Base-by-base conservation (phyloP, 768 basidiomycete species). In the Polyporus arcularius region DNA sequence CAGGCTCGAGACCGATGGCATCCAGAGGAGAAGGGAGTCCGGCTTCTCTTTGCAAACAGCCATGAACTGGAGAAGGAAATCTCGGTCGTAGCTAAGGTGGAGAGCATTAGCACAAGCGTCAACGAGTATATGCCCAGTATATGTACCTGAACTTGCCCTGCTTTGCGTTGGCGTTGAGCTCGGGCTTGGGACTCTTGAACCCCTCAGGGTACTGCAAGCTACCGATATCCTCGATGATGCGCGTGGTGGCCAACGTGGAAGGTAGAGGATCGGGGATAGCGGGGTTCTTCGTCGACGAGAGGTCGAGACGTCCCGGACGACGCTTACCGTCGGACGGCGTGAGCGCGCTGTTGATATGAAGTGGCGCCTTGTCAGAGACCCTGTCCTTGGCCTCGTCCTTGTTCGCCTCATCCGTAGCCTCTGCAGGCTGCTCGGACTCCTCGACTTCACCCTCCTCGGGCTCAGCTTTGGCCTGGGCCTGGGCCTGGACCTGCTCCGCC, bases 31-130 rank as follows among this genome's bases (percentile, higher is more conserved):
- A 30, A 98, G 87, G 57, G 84, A 81, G 56, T 92, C 94, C 3
- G 97, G 96, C 75, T 95, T 96, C 78, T 98, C 96, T 74, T 87
- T 92, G 82, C 96, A 99, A 61, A 96, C 76, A 26, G 78, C 76
- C 92, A 97, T 95, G 79, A 99, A 99, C 72, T 99, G 96, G 60
- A 99, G 76, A 28, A 99, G 83, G 86, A 99, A 99, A 18, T 96
- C 94, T 40, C 96, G 94, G 73, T 98, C 94, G 72, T 99, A 99
- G 69, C 96, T 94, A 62, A 26, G 32, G n/a, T n/a, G 28, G 11
- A 14, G 16, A 31, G 49, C 35, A 63, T 53, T 61, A 57, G 32
- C 43, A 6, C 38, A 64, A 31, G 11, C 5, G 6, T 3, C 3
- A 46, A 38, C 47, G 65, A 18, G 15, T 26, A 51, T 14, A 11